phyloP scores from a whole-genome alignment of 805 yeast genomes.

The Metschnikowia picachoensis region DNA sequence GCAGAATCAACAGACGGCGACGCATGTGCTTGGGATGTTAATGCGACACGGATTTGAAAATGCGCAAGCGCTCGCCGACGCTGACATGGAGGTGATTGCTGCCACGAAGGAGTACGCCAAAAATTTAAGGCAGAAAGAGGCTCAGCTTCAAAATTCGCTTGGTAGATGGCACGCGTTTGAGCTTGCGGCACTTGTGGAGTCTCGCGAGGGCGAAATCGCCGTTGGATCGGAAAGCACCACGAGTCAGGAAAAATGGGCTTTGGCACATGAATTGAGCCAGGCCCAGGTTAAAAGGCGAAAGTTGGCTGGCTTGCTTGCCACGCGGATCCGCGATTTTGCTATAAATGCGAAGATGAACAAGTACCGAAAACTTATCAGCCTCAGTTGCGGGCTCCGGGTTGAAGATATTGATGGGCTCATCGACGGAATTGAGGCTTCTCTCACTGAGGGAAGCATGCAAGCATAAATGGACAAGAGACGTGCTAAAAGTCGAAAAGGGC shows the following conservation, averaged over 20 bases:
- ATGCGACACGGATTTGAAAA: constrained; percentile 28
- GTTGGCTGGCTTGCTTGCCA: constrained; percentile 46
- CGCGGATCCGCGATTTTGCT: constrained; percentile 39
- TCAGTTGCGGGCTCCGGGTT: constrained; percentile 70
- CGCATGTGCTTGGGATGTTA: constrained; percentile 25
- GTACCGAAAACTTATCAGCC: constrained; percentile 72
- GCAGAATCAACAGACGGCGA: constrained; percentile 30
- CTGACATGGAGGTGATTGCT: constrained; percentile 19
- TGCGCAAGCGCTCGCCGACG: constrained; percentile 25
- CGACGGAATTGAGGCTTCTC: constrained; percentile 56
- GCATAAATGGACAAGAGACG: neutral
- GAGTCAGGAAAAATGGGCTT: constrained; percentile 5
- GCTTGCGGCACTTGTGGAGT: constrained; percentile 41
- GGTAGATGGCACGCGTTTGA: constrained; percentile 37
- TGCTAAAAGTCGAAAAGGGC: too few species aligned
- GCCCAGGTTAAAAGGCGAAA: constrained; percentile 50
- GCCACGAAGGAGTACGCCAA: constrained; percentile 13
- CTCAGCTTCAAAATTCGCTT: constrained; percentile 9
- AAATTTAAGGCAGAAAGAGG: constrained; percentile 11
- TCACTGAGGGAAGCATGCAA: constrained; percentile 11
- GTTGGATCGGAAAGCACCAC: neutral
- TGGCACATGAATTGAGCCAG: constrained; percentile 36
- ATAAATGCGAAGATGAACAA: constrained; percentile 60
- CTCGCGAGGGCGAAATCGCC: constrained; percentile 22
- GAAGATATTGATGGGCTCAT: constrained; percentile 79